These are phyloP conservation scores for Piromyces finnis DNA, from an alignment of 192 early-diverging fungal genomes.

Conservation along the genomic window DNA sequence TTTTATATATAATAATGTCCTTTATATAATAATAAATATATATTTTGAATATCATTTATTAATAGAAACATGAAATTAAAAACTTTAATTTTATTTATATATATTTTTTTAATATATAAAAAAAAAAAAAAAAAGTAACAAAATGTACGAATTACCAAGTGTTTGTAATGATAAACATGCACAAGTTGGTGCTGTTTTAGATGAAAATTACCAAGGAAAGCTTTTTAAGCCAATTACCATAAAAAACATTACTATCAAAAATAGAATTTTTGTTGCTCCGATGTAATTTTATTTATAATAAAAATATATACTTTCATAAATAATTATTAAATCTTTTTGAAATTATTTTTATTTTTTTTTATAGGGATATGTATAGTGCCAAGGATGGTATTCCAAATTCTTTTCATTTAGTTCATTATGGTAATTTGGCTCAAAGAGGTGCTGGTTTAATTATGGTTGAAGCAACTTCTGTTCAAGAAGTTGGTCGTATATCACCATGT, in stretches of 20 bases:
- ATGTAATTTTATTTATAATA: background rate
- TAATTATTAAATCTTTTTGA: too few species aligned
- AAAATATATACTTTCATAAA: too few species aligned
- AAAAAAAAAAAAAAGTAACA: too few species aligned
- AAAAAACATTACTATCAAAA: background rate
- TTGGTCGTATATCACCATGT: constrained; percentile 61
- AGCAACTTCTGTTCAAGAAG: constrained; percentile 40
- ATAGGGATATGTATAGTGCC: background rate
- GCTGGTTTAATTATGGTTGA: constrained; percentile 67
- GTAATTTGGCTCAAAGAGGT: constrained; percentile 18
- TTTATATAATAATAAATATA: too few species aligned
- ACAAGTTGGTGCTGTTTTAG: background rate
- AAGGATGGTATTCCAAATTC: background rate
- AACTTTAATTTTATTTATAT: too few species aligned
- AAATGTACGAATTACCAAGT: too few species aligned
- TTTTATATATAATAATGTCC: too few species aligned
- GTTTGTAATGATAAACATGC: too few species aligned
- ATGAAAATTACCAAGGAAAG: background rate
- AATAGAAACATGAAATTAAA: too few species aligned
- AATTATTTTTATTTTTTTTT: too few species aligned
- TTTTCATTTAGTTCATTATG: background rate
- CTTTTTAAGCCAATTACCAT: background rate
- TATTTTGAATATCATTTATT: too few species aligned
- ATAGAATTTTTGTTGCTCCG: background rate
- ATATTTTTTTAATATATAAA: too few species aligned